A percentile compares a stretch with the other conserved stretches of the same genome.
phyloP scores from a whole-genome alignment of 2,329 filamentous ascomycete genomes.

The Cercospora sp. region DNA sequence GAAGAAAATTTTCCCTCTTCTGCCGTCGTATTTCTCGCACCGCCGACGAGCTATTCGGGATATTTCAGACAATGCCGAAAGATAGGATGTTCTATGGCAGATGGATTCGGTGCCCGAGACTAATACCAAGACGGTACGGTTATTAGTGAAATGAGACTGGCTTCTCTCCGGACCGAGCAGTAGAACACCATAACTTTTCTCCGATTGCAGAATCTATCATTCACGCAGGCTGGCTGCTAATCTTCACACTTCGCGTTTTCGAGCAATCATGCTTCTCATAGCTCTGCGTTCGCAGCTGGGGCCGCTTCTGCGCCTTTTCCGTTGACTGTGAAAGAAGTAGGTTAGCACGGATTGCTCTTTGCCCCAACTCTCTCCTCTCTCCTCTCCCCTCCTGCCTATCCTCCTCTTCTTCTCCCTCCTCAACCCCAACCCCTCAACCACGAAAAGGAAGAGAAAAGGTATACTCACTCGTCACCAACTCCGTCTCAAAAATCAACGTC shows the following conservation, averaged over 20 bases:
- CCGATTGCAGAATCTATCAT: background rate
- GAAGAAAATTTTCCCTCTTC: background rate
- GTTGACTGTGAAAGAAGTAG: conserved; percentile 2
- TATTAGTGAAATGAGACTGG: background rate
- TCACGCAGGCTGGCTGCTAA: background rate
- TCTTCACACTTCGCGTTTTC: background rate
- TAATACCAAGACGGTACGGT: background rate
- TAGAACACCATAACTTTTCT: background rate
- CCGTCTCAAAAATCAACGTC: conserved; percentile 88
- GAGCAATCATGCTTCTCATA: background rate
- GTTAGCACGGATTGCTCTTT: background rate
- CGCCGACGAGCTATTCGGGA: background rate
- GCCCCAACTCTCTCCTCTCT: background rate
- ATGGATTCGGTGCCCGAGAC: background rate
- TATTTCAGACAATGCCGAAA: background rate
- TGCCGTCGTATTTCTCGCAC: background rate
- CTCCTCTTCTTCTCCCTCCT: background rate
- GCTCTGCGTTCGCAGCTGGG: conserved; percentile 5
- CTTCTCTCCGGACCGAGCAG: background rate
- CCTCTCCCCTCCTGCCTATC: background rate
- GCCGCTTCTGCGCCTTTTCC: conserved; percentile 10
- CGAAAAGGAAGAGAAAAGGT: background rate
- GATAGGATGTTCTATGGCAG: background rate
- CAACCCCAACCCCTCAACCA: background rate
- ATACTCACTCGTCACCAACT: conserved; percentile 66